phyloP scores from a whole-genome alignment of 2,329 filamentous ascomycete species.

The Aspergillus melleus region DNA sequence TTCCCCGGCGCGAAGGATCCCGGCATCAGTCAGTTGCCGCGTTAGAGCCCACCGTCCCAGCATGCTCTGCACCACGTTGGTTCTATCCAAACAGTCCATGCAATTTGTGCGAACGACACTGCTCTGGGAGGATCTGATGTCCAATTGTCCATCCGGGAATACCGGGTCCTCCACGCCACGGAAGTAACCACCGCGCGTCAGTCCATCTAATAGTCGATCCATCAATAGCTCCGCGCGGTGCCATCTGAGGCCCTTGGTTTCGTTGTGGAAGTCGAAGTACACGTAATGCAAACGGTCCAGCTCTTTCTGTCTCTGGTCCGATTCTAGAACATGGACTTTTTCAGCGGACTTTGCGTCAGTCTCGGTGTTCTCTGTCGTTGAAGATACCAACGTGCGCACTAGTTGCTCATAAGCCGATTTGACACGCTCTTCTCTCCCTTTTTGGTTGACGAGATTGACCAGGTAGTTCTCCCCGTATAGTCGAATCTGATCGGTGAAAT shows the following conservation, averaged over 20 bases:
- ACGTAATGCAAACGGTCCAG: slow-evolving; percentile 90
- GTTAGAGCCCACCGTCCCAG: slow-evolving; percentile 86
- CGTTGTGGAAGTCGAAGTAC: slow-evolving; percentile 98
- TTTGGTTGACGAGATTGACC: slow-evolving; percentile 96
- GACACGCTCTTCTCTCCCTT: slow-evolving; percentile 82
- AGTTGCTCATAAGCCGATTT: slow-evolving; percentile 95
- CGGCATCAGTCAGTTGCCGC: slow-evolving; percentile 82
- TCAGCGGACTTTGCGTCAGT: slow-evolving; percentile 69
- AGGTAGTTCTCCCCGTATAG: slow-evolving; percentile 96
- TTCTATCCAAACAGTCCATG: slow-evolving; percentile 98
- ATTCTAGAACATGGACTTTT: slow-evolving; percentile 78
- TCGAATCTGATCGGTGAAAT: slow-evolving; percentile 91
- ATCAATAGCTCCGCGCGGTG: slow-evolving; percentile 85
- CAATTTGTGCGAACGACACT: slow-evolving; percentile 96
- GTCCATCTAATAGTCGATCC: slow-evolving; percentile 73
- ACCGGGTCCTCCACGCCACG: slow-evolving; percentile 83
- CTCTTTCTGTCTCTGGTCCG: slow-evolving; percentile 57
- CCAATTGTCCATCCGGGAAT: slow-evolving; percentile 67
- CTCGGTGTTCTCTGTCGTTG: slow-evolving; percentile 65
- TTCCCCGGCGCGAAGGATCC: slow-evolving; percentile 73
- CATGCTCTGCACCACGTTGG: slow-evolving; percentile 98
- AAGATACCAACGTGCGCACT: slow-evolving; percentile 71
- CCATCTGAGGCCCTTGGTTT: slow-evolving; percentile 94
- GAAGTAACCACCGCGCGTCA: slow-evolving; percentile 86
- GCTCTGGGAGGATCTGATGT: slow-evolving; percentile 77